Evolutionary conservation across 2,329 filamentous ascomycete genomes (phyloP).

Genomic region (Nemania abortiva): DNA sequence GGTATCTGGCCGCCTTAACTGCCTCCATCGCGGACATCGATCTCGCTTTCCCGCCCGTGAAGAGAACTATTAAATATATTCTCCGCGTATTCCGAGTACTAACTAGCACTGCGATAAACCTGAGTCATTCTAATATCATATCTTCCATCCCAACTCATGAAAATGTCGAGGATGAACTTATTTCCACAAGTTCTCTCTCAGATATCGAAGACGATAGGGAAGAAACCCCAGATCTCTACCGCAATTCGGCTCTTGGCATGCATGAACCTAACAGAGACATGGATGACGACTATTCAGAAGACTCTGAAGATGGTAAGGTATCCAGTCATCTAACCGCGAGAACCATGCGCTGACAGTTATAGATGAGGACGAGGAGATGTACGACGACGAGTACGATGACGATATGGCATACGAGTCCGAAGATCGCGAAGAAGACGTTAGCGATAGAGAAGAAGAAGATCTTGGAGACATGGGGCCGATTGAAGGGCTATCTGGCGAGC

Average conservation of each 20-base stretch:
- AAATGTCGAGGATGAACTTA: constrained; percentile 85
- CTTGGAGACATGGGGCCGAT: constrained; percentile 87
- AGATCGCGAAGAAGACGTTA: constrained; percentile 87
- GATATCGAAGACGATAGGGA: constrained; percentile 88
- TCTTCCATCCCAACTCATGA: constrained; percentile 74
- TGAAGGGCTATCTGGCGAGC: constrained; percentile 76
- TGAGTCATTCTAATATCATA: constrained; percentile 85
- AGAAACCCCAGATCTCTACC: constrained; percentile 96
- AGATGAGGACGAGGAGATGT: constrained; percentile 89
- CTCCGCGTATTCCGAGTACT: constrained; percentile 88
- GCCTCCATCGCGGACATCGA: constrained; percentile 95
- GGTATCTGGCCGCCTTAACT: constrained; percentile 89
- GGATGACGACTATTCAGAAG: constrained; percentile 84
- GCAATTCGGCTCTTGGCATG: constrained; percentile 95
- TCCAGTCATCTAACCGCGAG: neutral
- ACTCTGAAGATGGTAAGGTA: constrained; percentile 70
- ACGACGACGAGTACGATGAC: constrained; percentile 89
- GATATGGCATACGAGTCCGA: constrained; percentile 88
- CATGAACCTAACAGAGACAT: constrained; percentile 78
- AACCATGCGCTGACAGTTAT: constrained; percentile 42
- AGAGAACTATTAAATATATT: constrained; percentile 96
- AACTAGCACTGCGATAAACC: constrained; percentile 85
- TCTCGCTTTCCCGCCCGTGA: constrained; percentile 91
- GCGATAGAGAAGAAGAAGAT: constrained; percentile 84
- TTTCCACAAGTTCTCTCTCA: constrained; percentile 87